Evolutionary conservation across 768 basidiomycete genomes (phyloP).

Genomic region (Strobilomyces confusus): DNA sequence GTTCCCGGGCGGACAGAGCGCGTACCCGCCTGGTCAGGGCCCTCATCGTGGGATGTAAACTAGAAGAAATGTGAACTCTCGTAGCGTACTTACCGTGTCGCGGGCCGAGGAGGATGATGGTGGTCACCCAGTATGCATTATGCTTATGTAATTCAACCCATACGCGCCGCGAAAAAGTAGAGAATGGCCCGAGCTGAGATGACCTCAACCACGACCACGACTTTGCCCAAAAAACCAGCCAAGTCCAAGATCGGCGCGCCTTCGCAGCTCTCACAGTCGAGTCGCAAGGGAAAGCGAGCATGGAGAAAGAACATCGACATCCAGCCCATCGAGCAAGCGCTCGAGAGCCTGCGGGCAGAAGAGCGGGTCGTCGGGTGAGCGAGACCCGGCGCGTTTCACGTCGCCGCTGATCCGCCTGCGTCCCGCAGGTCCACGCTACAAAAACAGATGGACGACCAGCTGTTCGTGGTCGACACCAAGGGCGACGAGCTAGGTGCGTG

Average conservation of each 20-base stretch:
- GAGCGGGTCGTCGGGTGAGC: conserved; percentile 77
- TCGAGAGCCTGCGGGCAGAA: conserved; percentile 77
- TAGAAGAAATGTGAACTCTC: no score
- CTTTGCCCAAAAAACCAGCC: conserved; percentile 10
- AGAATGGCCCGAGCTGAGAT: conserved; percentile 2
- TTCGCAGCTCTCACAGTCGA: conserved; percentile 49
- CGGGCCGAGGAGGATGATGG: no score
- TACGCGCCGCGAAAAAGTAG: not conserved
- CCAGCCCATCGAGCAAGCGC: conserved; percentile 65
- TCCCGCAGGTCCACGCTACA: conserved; percentile 54
- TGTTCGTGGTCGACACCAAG: conserved; percentile 77
- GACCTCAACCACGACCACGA: not conserved
- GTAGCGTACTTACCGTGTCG: no score
- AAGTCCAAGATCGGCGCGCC: conserved; percentile 24
- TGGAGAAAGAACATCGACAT: conserved; percentile 95
- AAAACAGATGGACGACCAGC: conserved; percentile 63
- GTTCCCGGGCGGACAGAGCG: no score
- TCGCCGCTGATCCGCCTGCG: not conserved
- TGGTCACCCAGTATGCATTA: no score
- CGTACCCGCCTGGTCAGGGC: no score
- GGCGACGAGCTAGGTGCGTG: conserved; percentile 69
- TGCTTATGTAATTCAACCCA: no score
- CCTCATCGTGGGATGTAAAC: no score
- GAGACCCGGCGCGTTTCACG: not conserved
- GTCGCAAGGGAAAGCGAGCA: conserved; percentile 86